Conservation (phyloP, 192 early-diverging fungal genomes). For the Backusella australiensis region DNA sequence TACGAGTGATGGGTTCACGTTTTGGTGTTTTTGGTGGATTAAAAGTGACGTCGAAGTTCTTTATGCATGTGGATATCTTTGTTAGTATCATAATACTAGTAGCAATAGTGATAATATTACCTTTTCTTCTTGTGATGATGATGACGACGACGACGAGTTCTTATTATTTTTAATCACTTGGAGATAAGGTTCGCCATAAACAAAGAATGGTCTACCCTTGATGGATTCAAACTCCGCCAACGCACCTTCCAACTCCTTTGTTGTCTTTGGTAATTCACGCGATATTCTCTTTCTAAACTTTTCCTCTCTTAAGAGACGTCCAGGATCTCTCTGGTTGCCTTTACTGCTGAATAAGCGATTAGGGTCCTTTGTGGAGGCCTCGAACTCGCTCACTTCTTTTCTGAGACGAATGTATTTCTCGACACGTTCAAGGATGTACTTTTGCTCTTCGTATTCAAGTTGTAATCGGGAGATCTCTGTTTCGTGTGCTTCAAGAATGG, state of each 20-base stretch:
- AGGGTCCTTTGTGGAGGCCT: constrained; percentile 40
- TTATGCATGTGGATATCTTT: background rate
- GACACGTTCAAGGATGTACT: constrained; percentile 40
- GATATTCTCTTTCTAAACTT: constrained; percentile 45
- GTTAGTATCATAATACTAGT: background rate
- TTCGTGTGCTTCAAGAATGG: constrained; percentile 39
- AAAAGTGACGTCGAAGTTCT: background rate
- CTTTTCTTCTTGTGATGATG: background rate
- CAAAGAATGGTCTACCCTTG: constrained; percentile 39
- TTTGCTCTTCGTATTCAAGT: constrained; percentile 34
- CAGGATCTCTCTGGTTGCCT: constrained; percentile 41
- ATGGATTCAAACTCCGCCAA: constrained; percentile 37
- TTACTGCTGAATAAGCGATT: constrained; percentile 37
- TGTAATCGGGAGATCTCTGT: constrained; percentile 37
- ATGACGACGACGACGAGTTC: background rate
- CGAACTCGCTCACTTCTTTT: constrained; percentile 40
- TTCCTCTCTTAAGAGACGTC: constrained; percentile 49
- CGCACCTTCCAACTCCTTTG: constrained; percentile 32
- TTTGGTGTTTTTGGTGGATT: constrained; percentile 19
- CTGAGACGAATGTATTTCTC: constrained; percentile 36
- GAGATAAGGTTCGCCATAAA: constrained; percentile 42
- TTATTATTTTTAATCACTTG: background rate
- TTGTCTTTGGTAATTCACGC: constrained; percentile 43
- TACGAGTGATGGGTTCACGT: background rate
- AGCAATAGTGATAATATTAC: too few species aligned